Conservation (phyloP, 2,329 filamentous ascomycete genomes). For the Cadophora sp. region DNA sequence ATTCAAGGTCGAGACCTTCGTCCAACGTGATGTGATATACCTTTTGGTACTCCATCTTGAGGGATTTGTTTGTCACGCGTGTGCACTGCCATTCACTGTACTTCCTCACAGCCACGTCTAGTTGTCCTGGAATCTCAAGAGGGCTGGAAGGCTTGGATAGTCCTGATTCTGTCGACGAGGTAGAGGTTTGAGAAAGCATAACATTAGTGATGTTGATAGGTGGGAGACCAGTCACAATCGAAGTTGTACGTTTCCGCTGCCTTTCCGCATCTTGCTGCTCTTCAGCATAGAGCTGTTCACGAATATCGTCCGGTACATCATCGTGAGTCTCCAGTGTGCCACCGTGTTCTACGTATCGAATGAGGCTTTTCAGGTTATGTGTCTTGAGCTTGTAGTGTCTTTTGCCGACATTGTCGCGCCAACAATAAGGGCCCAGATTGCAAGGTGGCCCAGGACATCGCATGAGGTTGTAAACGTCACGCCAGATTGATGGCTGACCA, state of each 20-base stretch:
- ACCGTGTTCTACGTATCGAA: slow-evolving; percentile 22
- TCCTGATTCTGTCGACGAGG: not conserved
- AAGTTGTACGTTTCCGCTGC: slow-evolving; percentile 11
- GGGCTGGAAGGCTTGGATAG: not conserved
- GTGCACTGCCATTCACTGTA: slow-evolving; percentile 42
- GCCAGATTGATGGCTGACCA: slow-evolving; percentile 20
- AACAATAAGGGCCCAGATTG: slow-evolving; percentile 27
- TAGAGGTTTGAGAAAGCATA: slow-evolving; percentile 5
- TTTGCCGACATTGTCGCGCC: slow-evolving; percentile 22
- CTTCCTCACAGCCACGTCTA: slow-evolving; percentile 17
- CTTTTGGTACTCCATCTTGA: slow-evolving; percentile 38
- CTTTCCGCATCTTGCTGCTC: slow-evolving; percentile 25
- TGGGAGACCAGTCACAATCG: not conserved
- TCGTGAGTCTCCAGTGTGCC: slow-evolving; percentile 22
- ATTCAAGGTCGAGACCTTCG: slow-evolving; percentile 40
- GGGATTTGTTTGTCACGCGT: slow-evolving; percentile 30
- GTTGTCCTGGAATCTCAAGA: too few species aligned
- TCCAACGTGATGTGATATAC: slow-evolving; percentile 37
- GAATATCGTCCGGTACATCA: slow-evolving; percentile 26
- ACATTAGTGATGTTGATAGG: slow-evolving; percentile 22
- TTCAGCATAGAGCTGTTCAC: slow-evolving; percentile 27
- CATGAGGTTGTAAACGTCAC: slow-evolving; percentile 24
- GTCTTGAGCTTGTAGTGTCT: slow-evolving; percentile 28
- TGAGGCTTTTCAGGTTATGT: slow-evolving; percentile 24
- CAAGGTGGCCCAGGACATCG: slow-evolving; percentile 21